Conservation (phyloP, 345 rosid species). For the Camelina laxa region DNA sequence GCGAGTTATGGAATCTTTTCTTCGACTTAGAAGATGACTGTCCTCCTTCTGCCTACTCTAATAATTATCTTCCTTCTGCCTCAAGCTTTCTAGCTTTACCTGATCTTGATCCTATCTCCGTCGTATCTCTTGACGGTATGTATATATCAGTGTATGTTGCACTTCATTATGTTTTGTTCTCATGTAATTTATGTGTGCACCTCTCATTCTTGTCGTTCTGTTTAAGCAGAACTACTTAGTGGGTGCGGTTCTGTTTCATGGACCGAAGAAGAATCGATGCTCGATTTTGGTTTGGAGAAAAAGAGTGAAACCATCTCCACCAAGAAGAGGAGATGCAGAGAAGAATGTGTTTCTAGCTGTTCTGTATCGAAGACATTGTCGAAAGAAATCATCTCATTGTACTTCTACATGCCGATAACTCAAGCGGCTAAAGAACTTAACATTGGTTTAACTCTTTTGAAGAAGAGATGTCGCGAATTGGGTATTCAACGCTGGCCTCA, state of each 20-base stretch:
- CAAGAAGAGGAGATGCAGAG: slow-evolving; percentile 12
- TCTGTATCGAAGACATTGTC: slow-evolving; percentile 40
- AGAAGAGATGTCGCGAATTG: slow-evolving; percentile 66
- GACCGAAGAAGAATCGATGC: slow-evolving; percentile 9
- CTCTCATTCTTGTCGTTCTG: not conserved
- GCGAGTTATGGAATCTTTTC: slow-evolving; percentile 25
- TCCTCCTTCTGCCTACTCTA: not conserved
- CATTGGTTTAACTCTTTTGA: slow-evolving; percentile 61
- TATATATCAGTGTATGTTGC: not conserved
- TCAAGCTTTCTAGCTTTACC: slow-evolving; percentile 24
- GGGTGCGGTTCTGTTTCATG: not conserved
- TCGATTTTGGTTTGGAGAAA: slow-evolving; percentile 3
- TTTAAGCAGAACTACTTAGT: slow-evolving; percentile 1
- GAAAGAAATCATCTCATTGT: slow-evolving; percentile 45
- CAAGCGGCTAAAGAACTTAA: slow-evolving; percentile 66
- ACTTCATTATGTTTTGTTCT: not conserved
- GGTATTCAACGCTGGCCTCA: slow-evolving; percentile 69
- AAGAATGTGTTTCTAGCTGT: slow-evolving; percentile 13
- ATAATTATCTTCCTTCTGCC: slow-evolving; percentile 5
- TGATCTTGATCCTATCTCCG: slow-evolving; percentile 22
- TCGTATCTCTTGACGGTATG: slow-evolving; percentile 8
- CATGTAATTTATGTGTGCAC: not conserved
- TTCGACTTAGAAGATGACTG: not conserved
- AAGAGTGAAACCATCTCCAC: slow-evolving; percentile 1
- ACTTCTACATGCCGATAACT: slow-evolving; percentile 64